Conservation (phyloP, 2,329 filamentous ascomycete genomes). For the Nigrospora osmanthi region DNA sequence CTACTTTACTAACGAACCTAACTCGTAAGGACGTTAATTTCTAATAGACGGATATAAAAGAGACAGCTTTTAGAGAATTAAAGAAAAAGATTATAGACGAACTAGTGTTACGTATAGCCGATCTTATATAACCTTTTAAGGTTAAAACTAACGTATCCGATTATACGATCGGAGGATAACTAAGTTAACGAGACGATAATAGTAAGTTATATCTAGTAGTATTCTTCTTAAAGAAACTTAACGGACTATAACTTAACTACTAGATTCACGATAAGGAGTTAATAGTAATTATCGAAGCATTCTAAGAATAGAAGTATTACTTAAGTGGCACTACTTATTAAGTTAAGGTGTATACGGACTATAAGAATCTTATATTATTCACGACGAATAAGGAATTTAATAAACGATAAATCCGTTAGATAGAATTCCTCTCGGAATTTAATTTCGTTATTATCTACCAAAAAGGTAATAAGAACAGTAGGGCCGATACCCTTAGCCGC, state of each 20-base stretch:
- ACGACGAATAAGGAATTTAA: conserved; percentile 14
- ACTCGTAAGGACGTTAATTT: too few species aligned
- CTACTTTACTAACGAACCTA: too few species aligned
- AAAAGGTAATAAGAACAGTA: not conserved
- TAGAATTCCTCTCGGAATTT: not conserved
- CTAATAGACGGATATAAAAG: too few species aligned
- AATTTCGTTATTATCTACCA: conserved; percentile 2
- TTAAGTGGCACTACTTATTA: conserved; percentile 5
- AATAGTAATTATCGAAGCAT: conserved; percentile 18
- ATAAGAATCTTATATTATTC: conserved; percentile 18
- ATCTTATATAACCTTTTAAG: too few species aligned
- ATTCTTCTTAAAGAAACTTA: conserved; percentile 10
- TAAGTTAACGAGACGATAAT: too few species aligned
- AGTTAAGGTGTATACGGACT: conserved; percentile 6
- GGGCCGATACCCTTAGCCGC: not conserved
- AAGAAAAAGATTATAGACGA: too few species aligned
- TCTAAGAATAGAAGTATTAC: conserved; percentile 13
- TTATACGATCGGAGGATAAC: too few species aligned
- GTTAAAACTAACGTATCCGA: too few species aligned
- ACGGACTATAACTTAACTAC: conserved; percentile 16
- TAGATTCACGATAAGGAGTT: conserved; percentile 26
- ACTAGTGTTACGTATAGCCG: too few species aligned
- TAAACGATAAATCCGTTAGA: conserved; percentile 5
- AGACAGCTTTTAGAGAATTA: too few species aligned
- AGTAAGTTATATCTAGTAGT: conserved; percentile 6